Evolutionary conservation across 768 basidiomycete species (phyloP), one percentile per base, ranked within the genome.

Genomic region (Mycena venus): DNA sequence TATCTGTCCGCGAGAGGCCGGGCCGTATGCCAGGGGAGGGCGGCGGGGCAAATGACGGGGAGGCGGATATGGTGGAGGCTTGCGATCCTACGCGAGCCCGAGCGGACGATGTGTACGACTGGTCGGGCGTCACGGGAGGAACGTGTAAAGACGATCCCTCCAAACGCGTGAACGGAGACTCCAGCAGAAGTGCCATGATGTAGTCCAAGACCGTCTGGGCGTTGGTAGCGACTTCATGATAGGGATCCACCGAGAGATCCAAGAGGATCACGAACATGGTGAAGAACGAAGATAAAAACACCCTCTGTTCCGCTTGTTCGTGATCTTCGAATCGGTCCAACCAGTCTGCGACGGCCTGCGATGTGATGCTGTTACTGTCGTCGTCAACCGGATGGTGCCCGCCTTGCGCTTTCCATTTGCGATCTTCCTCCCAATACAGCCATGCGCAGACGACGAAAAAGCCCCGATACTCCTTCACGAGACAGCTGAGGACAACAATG

Each of bases 371-470:
- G 10, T 4, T 32, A 19, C 25, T 27, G 8, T 96, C 94, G n/a
- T 95, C 94, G 59, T 93, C 92, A 34, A 87, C 86, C 34, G 80
- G 80, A 64, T 82, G 80, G 55, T 84, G 82, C 17, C 82, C 82
- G 77, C 70, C 83, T 19, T 82, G 79, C 65, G 84, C 76, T 79
- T 88, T 84, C 90, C 93, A 92, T 71, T 88, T 90, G 61, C 92
- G 84, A 77, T 98, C 95, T 81, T 97, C 95, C 80, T 98, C 97
- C 92, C 95, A 95, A 81, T 98, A 97, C 11, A 96, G 85, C 97
- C 98, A 99, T 1, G 98, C 97, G 74, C 98, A 98, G 44, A 97
- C 92, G 59, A 98, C 95, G 78, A 99, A 96, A 86, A 95, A 95
- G 9, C 98, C 98, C 68, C 96, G 87, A 96, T 97, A 99, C 82